Evolutionary conservation across 495 filamentous ascomycete species (phyloP), one percentile per base, ranked within the genome.

Genomic region (Xylaria cubensis): DNA sequence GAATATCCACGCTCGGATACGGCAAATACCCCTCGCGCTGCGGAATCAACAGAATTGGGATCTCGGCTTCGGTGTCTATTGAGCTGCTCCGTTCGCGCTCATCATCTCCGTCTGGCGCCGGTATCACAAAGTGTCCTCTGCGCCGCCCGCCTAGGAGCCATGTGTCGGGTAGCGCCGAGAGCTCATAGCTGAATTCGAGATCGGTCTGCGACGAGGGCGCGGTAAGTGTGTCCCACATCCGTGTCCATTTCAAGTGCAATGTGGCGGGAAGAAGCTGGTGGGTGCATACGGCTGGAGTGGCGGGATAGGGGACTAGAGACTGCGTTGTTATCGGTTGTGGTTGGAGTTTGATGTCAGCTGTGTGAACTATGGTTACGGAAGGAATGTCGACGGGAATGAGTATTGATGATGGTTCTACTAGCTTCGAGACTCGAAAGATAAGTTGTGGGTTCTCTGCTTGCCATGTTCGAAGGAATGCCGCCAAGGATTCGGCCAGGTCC

Each of bases 91-190:
- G 86, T 0, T 80, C 88, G 41, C 74, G 71, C 41, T 75, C 88
- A 36, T 75, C 72, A 32, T 76, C 72, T 44, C 29, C 17, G 6
- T 58, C 44, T 0, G 72, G 64, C n/a, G 77, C 76, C 5, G 83
- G 84, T 34, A 88, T 90, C 3, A 88, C 86, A 80, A 97, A 97
- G 73, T 93, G 92, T 0, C 89, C 91, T 70, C 92, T 91, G 29
- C 92, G 86, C 46, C 90, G 87, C 0, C 97, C 96, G 39, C 94
- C 94, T 5, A 98, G 82, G 1, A 97, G 86, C 95, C 95, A 99
- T 1, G 85, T 84, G 15, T 97, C 94, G 0, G 88, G 80, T 44
- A 91, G 88, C 13, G 92, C 91, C 50, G 92, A 89, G 13, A 99
- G 79, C 75, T 97, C 94, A 80, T 94, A 97, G 71, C 90, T 88